Evolutionary conservation across 176 grass and related monocot genomes (phyloP), one percentile per base, ranked within the genome.

Genomic region (Phragmites australis): DNA sequence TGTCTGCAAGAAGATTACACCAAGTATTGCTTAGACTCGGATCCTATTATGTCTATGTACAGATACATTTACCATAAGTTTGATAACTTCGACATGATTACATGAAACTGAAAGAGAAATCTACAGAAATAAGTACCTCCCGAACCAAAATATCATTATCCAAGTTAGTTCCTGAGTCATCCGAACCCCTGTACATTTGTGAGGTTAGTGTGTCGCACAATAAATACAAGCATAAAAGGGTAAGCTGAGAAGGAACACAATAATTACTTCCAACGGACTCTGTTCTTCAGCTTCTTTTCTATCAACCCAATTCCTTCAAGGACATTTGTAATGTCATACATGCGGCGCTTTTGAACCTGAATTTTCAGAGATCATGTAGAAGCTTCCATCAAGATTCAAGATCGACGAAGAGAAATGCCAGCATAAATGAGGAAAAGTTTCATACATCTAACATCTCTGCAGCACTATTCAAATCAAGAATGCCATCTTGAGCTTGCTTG

Each of bases 251-350:
- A 55, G 34, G 55, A 80, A 65, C 74, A 31, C 16, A 55, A 65
- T 19, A 56, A 66, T 93, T 94, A 99, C 96, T 93, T 95, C 90
- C 90, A 93, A 73, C 66, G 52, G 31, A 99, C 95, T 86, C 56
- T 83, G 62, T 95, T 99, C 76, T 95, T 99, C 45, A 82, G 85
- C 69, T 91, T 99, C 88, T 99, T 99, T 85, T 99, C 92, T 86
- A 91, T 91, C 40, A 99, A 73, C 22, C 93, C 96, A 52, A 91
- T 95, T 82, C 90, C 96, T 95, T 95, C 96, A 58, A 99, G 96
- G 49, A 99, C 96, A 82, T 99, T 99, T 79, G 93, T 99, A 64
- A 99, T 95, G 81, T 99, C 96, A 95, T 99, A 99, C 45, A 99
- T 89, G 34, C 93, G 82, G 57, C 96, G 87, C 80, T 99, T 99